Percentiles rank a stretch among this genome's conserved stretches.
phyloP scores from a whole-genome alignment of 805 yeast genomes.

The Zygosaccharomyces lentus region DNA sequence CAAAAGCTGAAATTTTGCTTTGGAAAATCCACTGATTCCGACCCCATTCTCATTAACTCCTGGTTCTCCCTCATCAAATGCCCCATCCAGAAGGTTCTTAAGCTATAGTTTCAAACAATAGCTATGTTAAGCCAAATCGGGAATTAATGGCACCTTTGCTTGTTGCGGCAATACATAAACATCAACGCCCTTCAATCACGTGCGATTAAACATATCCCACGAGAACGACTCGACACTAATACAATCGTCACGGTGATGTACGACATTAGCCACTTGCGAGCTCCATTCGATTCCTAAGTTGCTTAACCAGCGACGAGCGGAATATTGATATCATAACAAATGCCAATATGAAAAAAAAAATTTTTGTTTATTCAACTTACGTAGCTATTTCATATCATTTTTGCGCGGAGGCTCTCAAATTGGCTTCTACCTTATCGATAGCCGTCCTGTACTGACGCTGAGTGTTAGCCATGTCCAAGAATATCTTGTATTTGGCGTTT shows the following conservation, averaged over 20 bases:
- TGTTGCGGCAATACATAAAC: slow-evolving; percentile 3
- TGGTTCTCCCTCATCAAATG: neutral
- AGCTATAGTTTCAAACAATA: neutral
- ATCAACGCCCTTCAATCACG: neutral
- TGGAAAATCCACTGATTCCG: neutral
- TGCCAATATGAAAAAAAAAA: neutral
- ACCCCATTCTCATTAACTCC: neutral
- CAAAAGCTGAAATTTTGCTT: neutral
- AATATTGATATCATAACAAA: too few relatives aligned
- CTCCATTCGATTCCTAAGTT: too few relatives aligned
- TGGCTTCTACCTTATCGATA: slow-evolving; percentile 50
- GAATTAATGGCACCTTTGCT: slow-evolving; percentile 4
- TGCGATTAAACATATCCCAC: neutral
- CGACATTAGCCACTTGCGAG: too few relatives aligned
- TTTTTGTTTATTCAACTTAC: neutral
- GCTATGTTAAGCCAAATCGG: neutral
- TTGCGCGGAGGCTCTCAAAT: neutral
- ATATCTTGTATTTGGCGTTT: slow-evolving; percentile 75
- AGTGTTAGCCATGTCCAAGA: slow-evolving; percentile 78
- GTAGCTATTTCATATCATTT: neutral
- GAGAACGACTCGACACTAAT: neutral
- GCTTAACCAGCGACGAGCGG: too few relatives aligned
- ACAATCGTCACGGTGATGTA: neutral
- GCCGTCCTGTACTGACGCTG: slow-evolving; percentile 72
- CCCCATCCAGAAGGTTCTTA: neutral